Conservation (phyloP, 2,329 filamentous ascomycete species). For the Alternaria burnsii region DNA sequence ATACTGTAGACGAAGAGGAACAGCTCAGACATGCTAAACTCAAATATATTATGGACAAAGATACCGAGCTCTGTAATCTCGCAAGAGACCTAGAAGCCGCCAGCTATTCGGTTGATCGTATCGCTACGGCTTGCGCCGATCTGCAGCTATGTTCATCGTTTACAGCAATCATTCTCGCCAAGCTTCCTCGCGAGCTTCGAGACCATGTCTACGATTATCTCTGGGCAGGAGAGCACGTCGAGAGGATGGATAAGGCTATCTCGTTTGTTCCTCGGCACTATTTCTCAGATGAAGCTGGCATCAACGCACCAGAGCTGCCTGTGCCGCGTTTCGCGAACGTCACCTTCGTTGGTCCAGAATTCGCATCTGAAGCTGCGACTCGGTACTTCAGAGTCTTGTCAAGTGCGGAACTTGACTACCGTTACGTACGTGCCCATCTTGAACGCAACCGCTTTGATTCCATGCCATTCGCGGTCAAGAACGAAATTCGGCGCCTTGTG, state of each 20-base stretch:
- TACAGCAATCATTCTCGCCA: not conserved
- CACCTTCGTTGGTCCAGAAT: constrained; percentile 3
- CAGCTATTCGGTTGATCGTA: not conserved
- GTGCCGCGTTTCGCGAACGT: constrained; percentile 15
- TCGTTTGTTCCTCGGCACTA: not conserved
- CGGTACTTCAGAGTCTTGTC: constrained; percentile 11
- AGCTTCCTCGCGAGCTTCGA: constrained; percentile 17
- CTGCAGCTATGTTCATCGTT: constrained; percentile 3
- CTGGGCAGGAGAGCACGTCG: constrained; percentile 3
- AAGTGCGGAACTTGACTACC: constrained; percentile 10
- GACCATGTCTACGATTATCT: constrained; percentile 14
- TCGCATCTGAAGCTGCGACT: constrained; percentile 12
- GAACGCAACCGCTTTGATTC: constrained; percentile 8
- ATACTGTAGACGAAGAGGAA: not conserved
- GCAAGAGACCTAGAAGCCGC: not conserved
- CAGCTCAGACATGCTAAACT: not conserved
- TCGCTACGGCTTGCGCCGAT: constrained; percentile 3
- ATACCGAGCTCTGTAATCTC: not conserved
- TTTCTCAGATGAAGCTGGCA: not conserved
- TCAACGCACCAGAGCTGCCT: not conserved
- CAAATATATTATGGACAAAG: not conserved
- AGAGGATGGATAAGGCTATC: constrained; percentile 2
- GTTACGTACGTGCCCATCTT: constrained; percentile 8
- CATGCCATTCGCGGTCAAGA: constrained; percentile 1
- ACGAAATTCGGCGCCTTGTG: constrained; percentile 7